These are phyloP conservation scores for Syzygium aromaticum DNA, from an alignment of 345 rosid genomes.

Conservation along the genomic window DNA sequence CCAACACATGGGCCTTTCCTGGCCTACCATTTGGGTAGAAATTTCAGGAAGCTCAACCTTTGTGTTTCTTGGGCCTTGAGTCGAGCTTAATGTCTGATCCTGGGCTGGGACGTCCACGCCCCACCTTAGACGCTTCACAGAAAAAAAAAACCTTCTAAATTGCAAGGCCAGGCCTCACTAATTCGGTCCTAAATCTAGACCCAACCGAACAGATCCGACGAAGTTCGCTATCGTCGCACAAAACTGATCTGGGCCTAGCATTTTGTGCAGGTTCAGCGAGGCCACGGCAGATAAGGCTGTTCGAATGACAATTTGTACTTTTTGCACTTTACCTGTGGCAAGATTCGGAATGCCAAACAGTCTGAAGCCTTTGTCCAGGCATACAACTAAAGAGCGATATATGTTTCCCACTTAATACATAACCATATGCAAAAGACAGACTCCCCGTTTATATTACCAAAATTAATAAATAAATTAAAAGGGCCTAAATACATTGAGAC, in stretches of 20 bases:
- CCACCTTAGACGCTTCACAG: not conserved
- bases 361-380: not conserved
- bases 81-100: not conserved
- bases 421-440: not conserved
- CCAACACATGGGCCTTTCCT: not conserved
- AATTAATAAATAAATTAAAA: not conserved
- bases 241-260: not conserved
- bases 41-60: not conserved
- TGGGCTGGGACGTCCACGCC: not conserved
- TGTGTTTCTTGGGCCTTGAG: not conserved
- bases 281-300: not conserved
- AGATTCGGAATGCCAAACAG: not conserved
- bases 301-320: not conserved
- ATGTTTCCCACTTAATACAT: not conserved
- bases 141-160: not conserved
- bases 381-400: not conserved
- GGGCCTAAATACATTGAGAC: not conserved
- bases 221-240: not conserved
- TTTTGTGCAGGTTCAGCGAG: not conserved
- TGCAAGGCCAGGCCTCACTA: not conserved
- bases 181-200: not conserved
- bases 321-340: not conserved
- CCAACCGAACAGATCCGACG: not conserved
- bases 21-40: not conserved
- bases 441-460: not conserved